These are phyloP conservation scores for Wickerhamiella spandovensis DNA, from an alignment of 805 yeast species.

Conservation along the genomic window DNA sequence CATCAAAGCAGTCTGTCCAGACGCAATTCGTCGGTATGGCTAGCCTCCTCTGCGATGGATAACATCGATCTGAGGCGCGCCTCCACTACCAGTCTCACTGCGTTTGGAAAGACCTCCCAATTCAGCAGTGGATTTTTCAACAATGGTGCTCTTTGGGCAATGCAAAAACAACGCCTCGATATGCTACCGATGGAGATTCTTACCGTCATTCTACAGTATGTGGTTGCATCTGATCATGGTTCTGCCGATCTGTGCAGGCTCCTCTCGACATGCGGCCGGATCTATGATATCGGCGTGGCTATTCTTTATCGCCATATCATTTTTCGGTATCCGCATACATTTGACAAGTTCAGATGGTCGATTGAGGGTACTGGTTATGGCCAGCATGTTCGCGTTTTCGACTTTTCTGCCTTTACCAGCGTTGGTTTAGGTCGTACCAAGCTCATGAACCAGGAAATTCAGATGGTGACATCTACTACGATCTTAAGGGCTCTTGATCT, in stretches of 20 bases:
- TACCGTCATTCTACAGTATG: slow-evolving; percentile 17
- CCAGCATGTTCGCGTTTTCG: slow-evolving; percentile 54
- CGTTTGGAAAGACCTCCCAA: background rate
- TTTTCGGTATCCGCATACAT: slow-evolving; percentile 69
- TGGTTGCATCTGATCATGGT: slow-evolving; percentile 10
- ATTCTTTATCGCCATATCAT: slow-evolving; percentile 27
- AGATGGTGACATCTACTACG: slow-evolving; percentile 71
- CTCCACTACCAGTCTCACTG: background rate
- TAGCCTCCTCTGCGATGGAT: slow-evolving; percentile 11
- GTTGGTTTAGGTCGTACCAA: slow-evolving; percentile 84
- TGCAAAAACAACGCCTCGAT: slow-evolving; percentile 3
- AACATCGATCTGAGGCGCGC: background rate
- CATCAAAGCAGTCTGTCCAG: background rate
- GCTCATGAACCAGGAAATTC: slow-evolving; percentile 80
- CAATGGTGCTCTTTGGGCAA: background rate
- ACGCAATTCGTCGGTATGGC: slow-evolving; percentile 13
- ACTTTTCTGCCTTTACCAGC: slow-evolving; percentile 78
- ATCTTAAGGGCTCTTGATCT: slow-evolving; percentile 46
- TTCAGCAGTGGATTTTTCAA: background rate
- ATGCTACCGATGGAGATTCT: slow-evolving; percentile 19
- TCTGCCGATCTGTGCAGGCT: slow-evolving; percentile 11
- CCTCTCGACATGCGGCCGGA: slow-evolving; percentile 19
- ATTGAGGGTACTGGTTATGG: slow-evolving; percentile 35
- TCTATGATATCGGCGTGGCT: slow-evolving; percentile 25
- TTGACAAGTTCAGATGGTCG: slow-evolving; percentile 54